Evolutionary conservation across 257 asterid species (phyloP).

Genomic region (Solanum neorickii): DNA sequence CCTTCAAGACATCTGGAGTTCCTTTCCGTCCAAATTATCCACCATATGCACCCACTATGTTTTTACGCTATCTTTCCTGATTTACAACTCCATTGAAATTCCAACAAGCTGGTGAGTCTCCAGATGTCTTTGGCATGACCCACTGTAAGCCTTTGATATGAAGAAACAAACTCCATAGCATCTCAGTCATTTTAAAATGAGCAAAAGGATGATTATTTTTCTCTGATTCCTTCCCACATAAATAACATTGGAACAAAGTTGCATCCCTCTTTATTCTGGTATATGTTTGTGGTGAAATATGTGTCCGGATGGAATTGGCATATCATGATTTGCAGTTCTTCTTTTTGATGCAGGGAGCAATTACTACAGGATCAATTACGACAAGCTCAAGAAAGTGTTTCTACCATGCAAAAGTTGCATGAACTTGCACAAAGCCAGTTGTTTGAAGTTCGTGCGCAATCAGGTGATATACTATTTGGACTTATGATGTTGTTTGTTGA

Average conservation of each 20-base stretch:
- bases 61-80: background rate
- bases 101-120: background rate
- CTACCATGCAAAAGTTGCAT: slow-evolving; percentile 90
- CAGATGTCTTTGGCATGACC: background rate
- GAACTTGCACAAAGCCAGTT: slow-evolving; percentile 97
- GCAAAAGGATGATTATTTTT: background rate
- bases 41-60: background rate
- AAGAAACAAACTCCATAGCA: background rate
- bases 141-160: background rate
- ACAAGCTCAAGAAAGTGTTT: slow-evolving; percentile 93
- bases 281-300: background rate
- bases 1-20: background rate
- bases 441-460: slow-evolving; percentile 96
- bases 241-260: background rate
- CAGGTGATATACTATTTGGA: slow-evolving; percentile 44
- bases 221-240: background rate
- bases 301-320: background rate
- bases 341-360: slow-evolving; percentile 55
- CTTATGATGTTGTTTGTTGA: background rate
- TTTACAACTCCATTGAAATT: background rate
- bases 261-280: background rate
- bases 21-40: background rate
- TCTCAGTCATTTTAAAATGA: background rate
- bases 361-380: slow-evolving; percentile 91
- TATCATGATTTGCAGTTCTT: slow-evolving; percentile 3